A percentile compares a stretch with the other conserved stretches of the same genome.
Conservation (phyloP, 106 monocot genomes). For the Dactylorhiza incarnata region DNA sequence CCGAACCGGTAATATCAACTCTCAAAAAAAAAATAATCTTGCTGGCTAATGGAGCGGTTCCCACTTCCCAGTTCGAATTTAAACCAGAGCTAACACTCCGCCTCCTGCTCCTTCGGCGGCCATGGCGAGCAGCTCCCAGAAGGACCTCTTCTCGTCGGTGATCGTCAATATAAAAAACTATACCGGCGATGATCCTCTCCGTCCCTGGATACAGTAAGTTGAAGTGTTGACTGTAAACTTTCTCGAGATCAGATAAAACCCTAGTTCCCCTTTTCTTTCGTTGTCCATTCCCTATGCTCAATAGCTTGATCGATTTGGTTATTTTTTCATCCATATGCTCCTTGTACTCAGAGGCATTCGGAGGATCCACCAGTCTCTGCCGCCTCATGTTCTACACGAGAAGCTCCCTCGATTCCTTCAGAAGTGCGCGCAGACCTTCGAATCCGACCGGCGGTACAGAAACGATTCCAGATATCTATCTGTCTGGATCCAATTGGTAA, state of each 20-base stretch:
- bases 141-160: constrained; percentile 69
- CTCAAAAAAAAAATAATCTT: too few relatives aligned
- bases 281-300: background rate
- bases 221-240: background rate
- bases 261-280: background rate
- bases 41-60: background rate
- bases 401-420: constrained; percentile 98
- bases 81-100: background rate
- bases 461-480: constrained; percentile 71
- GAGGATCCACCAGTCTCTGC: constrained; percentile 48
- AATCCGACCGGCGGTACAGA: constrained; percentile 57
- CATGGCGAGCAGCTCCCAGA: constrained; percentile 15
- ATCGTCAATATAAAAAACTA: constrained; percentile 68
- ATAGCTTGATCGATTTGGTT: background rate
- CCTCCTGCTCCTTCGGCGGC: background rate
- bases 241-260: background rate
- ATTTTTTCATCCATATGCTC: background rate
- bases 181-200: constrained; percentile 69
- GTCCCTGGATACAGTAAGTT: constrained; percentile 78
- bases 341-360: constrained; percentile 68
- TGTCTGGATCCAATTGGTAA: constrained; percentile 91
- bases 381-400: constrained; percentile 31
- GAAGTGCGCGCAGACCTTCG: constrained; percentile 80
- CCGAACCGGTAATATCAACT: too few relatives aligned
- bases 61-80: background rate